Percentiles rank a stretch among this genome's conserved stretches.
These are phyloP conservation scores for Podochytrium sp. DNA, from an alignment of 192 early-diverging fungal genomes.

Conservation along the genomic window DNA sequence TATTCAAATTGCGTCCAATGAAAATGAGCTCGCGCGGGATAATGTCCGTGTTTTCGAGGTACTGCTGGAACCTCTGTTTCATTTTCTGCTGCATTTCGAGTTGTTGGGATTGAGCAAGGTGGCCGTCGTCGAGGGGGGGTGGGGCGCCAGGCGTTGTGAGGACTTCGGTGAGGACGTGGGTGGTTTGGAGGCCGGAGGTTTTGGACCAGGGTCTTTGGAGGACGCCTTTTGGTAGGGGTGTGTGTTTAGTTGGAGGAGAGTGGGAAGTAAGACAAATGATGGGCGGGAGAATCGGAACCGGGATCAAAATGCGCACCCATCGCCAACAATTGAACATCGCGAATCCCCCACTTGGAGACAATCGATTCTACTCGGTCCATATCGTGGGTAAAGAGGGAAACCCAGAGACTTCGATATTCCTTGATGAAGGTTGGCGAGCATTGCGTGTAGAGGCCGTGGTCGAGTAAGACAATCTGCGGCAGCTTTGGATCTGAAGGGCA, in stretches of 20 bases:
- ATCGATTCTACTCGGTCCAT: conserved; percentile 64
- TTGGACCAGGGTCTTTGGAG: conserved; percentile 69
- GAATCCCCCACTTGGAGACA: conserved; percentile 73
- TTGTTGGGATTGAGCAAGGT: too few species aligned
- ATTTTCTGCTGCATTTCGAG: too few species aligned
- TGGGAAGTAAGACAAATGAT: too few species aligned
- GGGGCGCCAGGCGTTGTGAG: too few species aligned
- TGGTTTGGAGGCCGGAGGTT: conserved; percentile 47
- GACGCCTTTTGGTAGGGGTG: too few species aligned
- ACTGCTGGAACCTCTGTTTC: conserved; percentile 73
- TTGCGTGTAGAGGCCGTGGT: conserved; percentile 91
- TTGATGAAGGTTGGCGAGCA: conserved; percentile 69
- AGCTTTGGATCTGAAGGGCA: background rate
- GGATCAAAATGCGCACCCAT: conserved; percentile 57
- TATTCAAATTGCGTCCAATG: conserved; percentile 84
- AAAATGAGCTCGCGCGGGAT: conserved; percentile 92
- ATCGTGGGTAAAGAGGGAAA: conserved; percentile 77
- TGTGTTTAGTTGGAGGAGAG: too few species aligned
- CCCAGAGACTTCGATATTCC: conserved; percentile 87
- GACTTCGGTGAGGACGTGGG: too few species aligned
- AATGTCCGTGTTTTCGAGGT: conserved; percentile 68
- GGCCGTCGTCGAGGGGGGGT: too few species aligned
- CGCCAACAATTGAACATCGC: conserved; percentile 72
- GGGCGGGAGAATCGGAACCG: too few species aligned
- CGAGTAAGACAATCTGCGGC: conserved; percentile 80